Conservation (phyloP, 2,329 filamentous ascomycete species). For the Rutstroemia sp. region DNA sequence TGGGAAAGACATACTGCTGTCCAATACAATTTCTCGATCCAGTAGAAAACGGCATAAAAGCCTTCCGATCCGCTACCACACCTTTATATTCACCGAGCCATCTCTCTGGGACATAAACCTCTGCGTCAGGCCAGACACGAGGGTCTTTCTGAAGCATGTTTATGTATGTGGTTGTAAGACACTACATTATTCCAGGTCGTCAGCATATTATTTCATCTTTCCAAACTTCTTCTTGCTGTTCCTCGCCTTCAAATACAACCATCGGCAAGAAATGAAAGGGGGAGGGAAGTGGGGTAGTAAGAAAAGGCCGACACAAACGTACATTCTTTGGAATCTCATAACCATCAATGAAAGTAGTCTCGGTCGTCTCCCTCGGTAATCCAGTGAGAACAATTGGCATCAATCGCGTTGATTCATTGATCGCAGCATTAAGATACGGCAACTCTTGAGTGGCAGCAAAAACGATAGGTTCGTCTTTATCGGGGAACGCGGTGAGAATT, state of each 20-base stretch:
- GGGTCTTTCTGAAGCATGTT: constrained; percentile 6
- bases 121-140: constrained; percentile 15
- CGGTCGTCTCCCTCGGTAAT: constrained; percentile 10
- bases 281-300: background rate
- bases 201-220: background rate
- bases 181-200: background rate
- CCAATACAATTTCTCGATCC: constrained; percentile 1
- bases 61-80: constrained; percentile 11
- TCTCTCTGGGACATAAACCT: constrained; percentile 16
- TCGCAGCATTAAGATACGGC: constrained; percentile 17
- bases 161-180: constrained; percentile 4
- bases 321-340: constrained; percentile 16
- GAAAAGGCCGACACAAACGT: background rate
- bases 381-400: constrained; percentile 14
- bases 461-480: constrained; percentile 10
- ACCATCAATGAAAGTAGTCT: constrained; percentile 11
- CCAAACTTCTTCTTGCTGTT: no score
- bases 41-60: constrained; percentile 9
- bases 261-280: background rate
- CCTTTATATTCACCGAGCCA: constrained; percentile 13
- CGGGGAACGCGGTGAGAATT: constrained; percentile 30
- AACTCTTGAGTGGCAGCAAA: constrained; percentile 17
- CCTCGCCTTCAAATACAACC: no score
- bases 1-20: background rate
- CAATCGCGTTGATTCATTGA: constrained; percentile 18